Percentiles rank a stretch among this genome's conserved stretches.
phyloP scores from a whole-genome alignment of 2,329 filamentous ascomycete genomes.

The Magnaporthiopsis poae region DNA sequence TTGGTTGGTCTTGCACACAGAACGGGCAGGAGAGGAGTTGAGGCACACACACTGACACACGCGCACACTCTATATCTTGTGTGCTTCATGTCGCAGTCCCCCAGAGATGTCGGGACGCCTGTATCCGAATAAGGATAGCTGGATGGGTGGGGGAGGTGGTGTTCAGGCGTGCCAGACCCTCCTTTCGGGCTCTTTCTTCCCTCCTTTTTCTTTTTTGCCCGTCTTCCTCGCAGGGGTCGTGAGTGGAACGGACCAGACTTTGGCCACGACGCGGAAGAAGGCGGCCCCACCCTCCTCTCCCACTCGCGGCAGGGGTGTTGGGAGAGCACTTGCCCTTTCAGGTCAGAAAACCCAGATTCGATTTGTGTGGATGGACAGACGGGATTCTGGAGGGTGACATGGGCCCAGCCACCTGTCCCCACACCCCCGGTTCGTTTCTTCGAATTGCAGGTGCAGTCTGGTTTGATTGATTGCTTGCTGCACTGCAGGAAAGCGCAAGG shows the following conservation, averaged over 20 bases:
- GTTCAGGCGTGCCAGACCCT: too few species aligned
- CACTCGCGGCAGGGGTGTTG: neutral
- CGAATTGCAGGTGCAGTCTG: neutral
- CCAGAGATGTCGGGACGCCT: neutral
- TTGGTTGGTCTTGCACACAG: neutral
- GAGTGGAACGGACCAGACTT: neutral
- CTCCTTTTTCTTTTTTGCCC: neutral
- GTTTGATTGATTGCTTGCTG: neutral
- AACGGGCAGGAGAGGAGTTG: neutral
- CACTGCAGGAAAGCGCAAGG: neutral
- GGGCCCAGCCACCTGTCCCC: neutral
- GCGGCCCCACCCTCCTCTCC: too few species aligned
- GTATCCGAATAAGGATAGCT: neutral
- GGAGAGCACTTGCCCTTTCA: neutral
- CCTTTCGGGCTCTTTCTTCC: neutral
- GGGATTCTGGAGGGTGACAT: neutral
- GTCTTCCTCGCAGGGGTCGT: neutral
- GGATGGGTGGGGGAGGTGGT: too few species aligned
- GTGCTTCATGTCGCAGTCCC: neutral
- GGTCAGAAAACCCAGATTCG: neutral
- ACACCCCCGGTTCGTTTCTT: neutral
- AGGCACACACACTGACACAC: neutral
- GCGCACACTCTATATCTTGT: neutral
- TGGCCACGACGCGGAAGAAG: neutral
- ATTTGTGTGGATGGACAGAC: neutral